Evolutionary conservation across 345 rosid species (phyloP).

Genomic region (Boechera stricta): DNA sequence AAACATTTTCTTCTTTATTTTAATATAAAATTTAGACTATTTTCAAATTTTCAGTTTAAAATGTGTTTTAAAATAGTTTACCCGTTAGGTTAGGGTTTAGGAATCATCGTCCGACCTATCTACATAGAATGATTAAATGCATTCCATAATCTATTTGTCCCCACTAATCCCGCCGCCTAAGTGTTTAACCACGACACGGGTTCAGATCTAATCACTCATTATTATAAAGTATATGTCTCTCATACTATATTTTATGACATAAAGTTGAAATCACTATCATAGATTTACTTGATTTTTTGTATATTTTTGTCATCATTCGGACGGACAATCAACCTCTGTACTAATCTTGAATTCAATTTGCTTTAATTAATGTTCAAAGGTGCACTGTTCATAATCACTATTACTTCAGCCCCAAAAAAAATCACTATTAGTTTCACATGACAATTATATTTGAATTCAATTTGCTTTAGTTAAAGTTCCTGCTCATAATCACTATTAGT

Average conservation of each 20-base stretch:
- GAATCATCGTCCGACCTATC: constrained; percentile 22
- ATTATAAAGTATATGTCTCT: constrained; percentile 9
- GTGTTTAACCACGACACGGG: constrained; percentile 33
- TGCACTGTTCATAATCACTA: constrained; percentile 19
- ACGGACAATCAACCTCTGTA: constrained; percentile 32
- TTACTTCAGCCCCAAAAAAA: background rate
- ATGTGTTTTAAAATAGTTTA: background rate
- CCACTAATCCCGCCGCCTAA: constrained; percentile 40
- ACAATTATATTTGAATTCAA: constrained; percentile 15
- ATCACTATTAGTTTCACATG: background rate
- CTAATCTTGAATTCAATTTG: constrained; percentile 27
- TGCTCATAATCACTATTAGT: constrained; percentile 23
- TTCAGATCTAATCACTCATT: constrained; percentile 31
- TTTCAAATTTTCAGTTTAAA: background rate
- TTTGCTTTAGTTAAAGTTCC: constrained; percentile 15
- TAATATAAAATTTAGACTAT: background rate
- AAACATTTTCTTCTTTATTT: too few relatives aligned
- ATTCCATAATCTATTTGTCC: constrained; percentile 30
- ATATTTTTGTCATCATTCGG: constrained; percentile 30
- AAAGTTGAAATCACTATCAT: constrained; percentile 36
- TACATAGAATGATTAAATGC: constrained; percentile 10
- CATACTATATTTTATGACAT: constrained; percentile 12
- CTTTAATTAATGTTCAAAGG: constrained; percentile 30
- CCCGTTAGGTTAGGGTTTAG: background rate
- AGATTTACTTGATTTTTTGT: constrained; percentile 1